Evolutionary conservation across 768 basidiomycete species (phyloP).

Genomic region (Russula lepida): DNA sequence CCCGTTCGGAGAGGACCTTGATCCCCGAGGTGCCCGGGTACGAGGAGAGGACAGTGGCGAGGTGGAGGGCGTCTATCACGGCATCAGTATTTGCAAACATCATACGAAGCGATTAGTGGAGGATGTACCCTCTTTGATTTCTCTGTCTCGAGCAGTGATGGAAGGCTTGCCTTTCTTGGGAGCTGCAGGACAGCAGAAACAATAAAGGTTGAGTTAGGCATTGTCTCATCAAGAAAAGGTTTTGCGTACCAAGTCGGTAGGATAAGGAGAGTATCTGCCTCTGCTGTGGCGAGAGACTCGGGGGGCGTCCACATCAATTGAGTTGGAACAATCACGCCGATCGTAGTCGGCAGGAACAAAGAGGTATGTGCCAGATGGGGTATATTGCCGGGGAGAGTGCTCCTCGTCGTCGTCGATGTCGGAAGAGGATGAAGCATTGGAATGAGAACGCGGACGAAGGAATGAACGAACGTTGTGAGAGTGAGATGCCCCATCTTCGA

Average conservation of each 20-base stretch:
- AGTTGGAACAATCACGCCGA: constrained; percentile 20
- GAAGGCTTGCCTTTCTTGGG: constrained; percentile 28
- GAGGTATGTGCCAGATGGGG: constrained; percentile 18
- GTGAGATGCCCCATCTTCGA: constrained; percentile 39
- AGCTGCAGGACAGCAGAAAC: constrained; percentile 10
- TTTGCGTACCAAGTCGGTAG: constrained; percentile 25
- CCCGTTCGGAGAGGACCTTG: constrained; percentile 10
- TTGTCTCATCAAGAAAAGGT: neutral
- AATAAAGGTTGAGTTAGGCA: neutral
- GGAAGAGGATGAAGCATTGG: constrained; percentile 38
- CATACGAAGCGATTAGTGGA: neutral
- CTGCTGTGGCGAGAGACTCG: constrained; percentile 22
- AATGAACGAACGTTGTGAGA: constrained; percentile 15
- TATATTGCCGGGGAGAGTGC: neutral
- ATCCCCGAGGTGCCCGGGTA: constrained; percentile 17
- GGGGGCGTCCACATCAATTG: constrained; percentile 22
- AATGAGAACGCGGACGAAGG: constrained; percentile 28
- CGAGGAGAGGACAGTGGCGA: constrained; percentile 26
- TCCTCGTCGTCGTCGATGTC: constrained; percentile 21
- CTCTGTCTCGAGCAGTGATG: constrained; percentile 22
- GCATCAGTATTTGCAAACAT: neutral
- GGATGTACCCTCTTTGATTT: constrained; percentile 25
- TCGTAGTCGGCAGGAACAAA: constrained; percentile 26
- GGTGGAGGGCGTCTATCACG: constrained; percentile 25
- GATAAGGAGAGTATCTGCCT: constrained; percentile 29